Evolutionary conservation across 805 yeast genomes (phyloP).

Genomic region (Ogataea allantospora): DNA sequence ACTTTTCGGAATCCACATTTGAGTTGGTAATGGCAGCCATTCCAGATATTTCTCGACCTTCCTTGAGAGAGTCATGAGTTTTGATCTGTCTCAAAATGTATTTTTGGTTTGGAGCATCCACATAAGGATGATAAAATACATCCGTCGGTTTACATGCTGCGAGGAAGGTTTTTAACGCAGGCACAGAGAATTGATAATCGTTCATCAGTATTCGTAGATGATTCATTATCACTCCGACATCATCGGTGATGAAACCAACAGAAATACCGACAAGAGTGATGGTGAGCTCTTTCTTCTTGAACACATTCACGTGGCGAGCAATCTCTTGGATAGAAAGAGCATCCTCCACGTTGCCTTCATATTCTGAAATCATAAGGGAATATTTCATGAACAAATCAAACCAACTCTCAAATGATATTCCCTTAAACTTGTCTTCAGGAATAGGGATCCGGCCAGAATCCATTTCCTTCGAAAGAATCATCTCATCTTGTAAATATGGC

Average conservation of each 20-base stretch:
- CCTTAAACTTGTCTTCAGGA: constrained; percentile 64
- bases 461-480: constrained; percentile 33
- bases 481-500: constrained; percentile 61
- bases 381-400: constrained; percentile 79
- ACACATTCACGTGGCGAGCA: constrained; percentile 77
- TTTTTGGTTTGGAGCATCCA: constrained; percentile 84
- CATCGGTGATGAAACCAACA: constrained; percentile 44
- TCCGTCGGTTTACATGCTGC: constrained; percentile 41
- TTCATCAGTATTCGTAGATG: constrained; percentile 63
- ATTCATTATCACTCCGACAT: constrained; percentile 52
- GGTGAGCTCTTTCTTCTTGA: constrained; percentile 57
- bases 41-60: constrained; percentile 59
- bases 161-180: constrained; percentile 62
- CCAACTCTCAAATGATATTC: constrained; percentile 78
- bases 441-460: constrained; percentile 30
- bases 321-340: constrained; percentile 70
- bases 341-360: constrained; percentile 52
- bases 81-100: constrained; percentile 86
- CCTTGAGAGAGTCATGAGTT: constrained; percentile 73
- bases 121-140: constrained; percentile 38
- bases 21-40: constrained; percentile 71
- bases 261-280: constrained; percentile 69
- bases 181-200: constrained; percentile 73
- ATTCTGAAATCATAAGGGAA: constrained; percentile 63
- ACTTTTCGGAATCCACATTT: constrained; percentile 44